These are phyloP conservation scores for Talaromyces atroroseus DNA, from an alignment of 2,329 filamentous ascomycete species.

Conservation along the genomic window DNA sequence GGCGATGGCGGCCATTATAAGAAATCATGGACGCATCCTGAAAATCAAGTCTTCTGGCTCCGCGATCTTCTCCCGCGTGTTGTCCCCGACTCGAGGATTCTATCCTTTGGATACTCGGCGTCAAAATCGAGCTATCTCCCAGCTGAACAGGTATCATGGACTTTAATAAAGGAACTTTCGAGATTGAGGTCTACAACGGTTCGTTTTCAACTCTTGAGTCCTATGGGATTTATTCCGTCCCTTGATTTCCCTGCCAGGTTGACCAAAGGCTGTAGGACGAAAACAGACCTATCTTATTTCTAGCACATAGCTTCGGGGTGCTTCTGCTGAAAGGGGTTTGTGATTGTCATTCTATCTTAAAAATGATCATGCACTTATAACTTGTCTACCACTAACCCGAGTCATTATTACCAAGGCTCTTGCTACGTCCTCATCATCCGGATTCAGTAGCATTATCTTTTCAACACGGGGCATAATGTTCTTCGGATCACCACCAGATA, in stretches of 20 bases:
- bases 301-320: slow-evolving; percentile 13
- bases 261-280: not conserved
- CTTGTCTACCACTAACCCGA: not conserved
- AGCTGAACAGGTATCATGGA: not conserved
- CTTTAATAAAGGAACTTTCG: slow-evolving; percentile 1
- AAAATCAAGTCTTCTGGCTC: slow-evolving; percentile 18
- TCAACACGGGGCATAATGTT: slow-evolving; percentile 1
- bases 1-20: slow-evolving; percentile 17
- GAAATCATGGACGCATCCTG: slow-evolving; percentile 20
- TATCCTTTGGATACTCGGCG: slow-evolving; percentile 16
- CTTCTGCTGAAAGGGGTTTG: slow-evolving; percentile 10
- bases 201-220: not conserved
- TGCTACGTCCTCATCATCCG: not conserved
- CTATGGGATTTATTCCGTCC: not conserved
- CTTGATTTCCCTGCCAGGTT: not conserved
- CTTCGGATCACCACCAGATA: slow-evolving; percentile 11
- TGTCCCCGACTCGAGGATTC: slow-evolving; percentile 11
- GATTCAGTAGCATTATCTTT: not conserved
- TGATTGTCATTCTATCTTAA: not conserved
- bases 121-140: slow-evolving; percentile 1
- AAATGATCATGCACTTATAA: not conserved
- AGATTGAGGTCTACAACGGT: not conserved
- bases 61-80: slow-evolving; percentile 17
- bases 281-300: slow-evolving; percentile 2
- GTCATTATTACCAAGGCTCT: not conserved